A percentile compares a stretch with the other conserved stretches of the same genome.
phyloP scores from a whole-genome alignment of 2,329 filamentous ascomycete genomes.

The Ilyonectria destructans region DNA sequence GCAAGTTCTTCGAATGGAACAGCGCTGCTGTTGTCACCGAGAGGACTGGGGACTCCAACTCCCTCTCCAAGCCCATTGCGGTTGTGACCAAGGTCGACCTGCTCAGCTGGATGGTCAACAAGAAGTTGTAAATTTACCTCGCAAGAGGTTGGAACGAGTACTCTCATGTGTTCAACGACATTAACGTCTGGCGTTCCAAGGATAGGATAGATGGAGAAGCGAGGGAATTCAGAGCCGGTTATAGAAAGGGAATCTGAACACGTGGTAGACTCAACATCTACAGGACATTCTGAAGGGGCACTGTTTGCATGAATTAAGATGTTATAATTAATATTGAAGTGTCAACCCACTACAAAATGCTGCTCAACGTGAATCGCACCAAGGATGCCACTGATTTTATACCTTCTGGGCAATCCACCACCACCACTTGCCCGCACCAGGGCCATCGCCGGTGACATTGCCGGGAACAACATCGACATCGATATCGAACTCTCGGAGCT shows the following conservation, averaged over 20 bases:
- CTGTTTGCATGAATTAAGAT: conserved; percentile 42
- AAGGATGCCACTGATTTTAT: conserved; percentile 18
- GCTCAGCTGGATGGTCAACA: conserved; percentile 90
- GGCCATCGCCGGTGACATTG: conserved; percentile 76
- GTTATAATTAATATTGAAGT: conserved; percentile 48
- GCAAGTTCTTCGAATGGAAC: conserved; percentile 98
- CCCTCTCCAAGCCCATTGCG: conserved; percentile 83
- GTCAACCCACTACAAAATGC: conserved; percentile 19
- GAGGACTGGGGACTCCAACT: conserved; percentile 69
- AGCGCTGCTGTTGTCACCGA: conserved; percentile 96
- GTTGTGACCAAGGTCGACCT: conserved; percentile 98
- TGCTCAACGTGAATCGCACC: conserved; percentile 5
- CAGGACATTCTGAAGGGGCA: conserved; percentile 44
- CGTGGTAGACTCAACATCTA: conserved; percentile 63
- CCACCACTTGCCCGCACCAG: conserved; percentile 90
- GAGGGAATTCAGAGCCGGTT: conserved; percentile 34
- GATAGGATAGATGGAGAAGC: conserved; percentile 43
- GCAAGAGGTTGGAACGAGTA: conserved; percentile 50
- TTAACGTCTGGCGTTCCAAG: conserved; percentile 52
- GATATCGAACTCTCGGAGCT: conserved; percentile 88
- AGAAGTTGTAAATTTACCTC: conserved; percentile 56
- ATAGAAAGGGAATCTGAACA: conserved; percentile 41
- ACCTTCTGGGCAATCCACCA: conserved; percentile 84
- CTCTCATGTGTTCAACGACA: conserved; percentile 54
- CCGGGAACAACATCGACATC: conserved; percentile 85